A percentile compares a stretch with the other conserved stretches of the same genome.
Evolutionary conservation across 192 early-diverging fungal species (phyloP).

Genomic region (Rhizophlyctis rosea): DNA sequence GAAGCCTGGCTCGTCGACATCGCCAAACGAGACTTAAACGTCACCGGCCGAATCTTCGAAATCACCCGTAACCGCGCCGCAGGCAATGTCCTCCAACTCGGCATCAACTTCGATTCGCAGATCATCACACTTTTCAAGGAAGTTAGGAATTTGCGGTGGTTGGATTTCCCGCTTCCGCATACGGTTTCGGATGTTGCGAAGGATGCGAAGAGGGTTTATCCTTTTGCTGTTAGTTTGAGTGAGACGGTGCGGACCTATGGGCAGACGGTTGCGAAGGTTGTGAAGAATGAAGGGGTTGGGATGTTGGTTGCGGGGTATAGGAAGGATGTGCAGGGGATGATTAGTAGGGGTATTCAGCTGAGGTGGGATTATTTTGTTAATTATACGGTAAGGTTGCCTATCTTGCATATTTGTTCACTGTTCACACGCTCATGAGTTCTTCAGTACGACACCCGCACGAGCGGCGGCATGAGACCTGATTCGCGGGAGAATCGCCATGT

Average conservation of each 20-base stretch:
- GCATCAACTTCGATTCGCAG: constrained; percentile 91
- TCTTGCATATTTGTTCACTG: constrained; percentile 5
- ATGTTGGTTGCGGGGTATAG: constrained; percentile 89
- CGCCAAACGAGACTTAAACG: constrained; percentile 71
- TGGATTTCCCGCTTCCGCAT: constrained; percentile 90
- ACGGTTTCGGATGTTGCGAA: constrained; percentile 86
- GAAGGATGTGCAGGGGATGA: constrained; percentile 87
- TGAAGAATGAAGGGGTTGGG: constrained; percentile 69
- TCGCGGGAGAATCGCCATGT: constrained; percentile 83
- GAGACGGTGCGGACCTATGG: constrained; percentile 93
- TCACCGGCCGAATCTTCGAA: constrained; percentile 86
- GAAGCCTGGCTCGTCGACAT: constrained; percentile 91
- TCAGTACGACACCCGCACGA: constrained; percentile 47
- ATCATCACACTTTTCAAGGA: constrained; percentile 98
- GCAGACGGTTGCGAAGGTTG: constrained; percentile 76
- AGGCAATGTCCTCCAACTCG: constrained; percentile 59
- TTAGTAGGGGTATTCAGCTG: constrained; percentile 67
- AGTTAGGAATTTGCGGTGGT: constrained; percentile 94
- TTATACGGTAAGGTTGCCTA: constrained; percentile 27
- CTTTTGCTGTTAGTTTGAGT: constrained; percentile 93
- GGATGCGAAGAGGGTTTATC: constrained; percentile 96
- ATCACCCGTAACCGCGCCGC: constrained; percentile 74
- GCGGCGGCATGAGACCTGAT: constrained; percentile 46
- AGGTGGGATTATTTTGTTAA: constrained; percentile 96
- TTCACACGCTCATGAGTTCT: constrained; percentile 4